Percentiles rank a stretch among this genome's conserved stretches.
These are phyloP conservation scores for Cystobasidium onofrii DNA, from an alignment of 768 basidiomycete species.

Conservation along the genomic window DNA sequence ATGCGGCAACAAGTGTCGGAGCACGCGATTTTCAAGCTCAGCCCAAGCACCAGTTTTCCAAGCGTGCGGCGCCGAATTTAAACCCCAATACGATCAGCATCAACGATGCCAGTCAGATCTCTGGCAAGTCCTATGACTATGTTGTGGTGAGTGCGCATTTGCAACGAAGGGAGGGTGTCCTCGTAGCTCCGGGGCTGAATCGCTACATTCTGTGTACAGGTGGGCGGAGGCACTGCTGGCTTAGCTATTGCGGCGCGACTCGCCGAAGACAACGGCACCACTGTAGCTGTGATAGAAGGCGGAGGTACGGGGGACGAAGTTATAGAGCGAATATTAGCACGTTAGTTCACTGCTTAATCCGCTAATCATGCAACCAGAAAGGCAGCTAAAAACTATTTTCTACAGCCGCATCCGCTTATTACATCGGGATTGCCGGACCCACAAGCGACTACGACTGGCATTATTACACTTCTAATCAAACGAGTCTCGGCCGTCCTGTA, in stretches of 20 bases:
- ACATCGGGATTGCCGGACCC: constrained; percentile 31
- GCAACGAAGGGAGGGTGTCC: neutral
- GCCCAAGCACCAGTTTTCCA: neutral
- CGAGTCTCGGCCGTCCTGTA: constrained; percentile 34
- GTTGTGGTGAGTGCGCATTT: neutral
- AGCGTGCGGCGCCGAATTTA: constrained; percentile 18
- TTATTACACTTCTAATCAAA: constrained; percentile 39
- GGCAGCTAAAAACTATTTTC: neutral
- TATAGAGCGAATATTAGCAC: constrained; percentile 34
- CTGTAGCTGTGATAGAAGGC: constrained; percentile 44
- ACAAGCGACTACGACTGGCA: constrained; percentile 41
- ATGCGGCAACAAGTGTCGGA: neutral
- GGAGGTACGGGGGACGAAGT: constrained; percentile 38
- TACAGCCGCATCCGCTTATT: constrained; percentile 28
- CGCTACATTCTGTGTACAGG: neutral
- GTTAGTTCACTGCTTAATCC: neutral
- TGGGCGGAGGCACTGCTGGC: constrained; percentile 43
- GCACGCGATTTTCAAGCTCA: neutral
- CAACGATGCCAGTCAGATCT: constrained; percentile 1
- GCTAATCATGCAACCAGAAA: neutral
- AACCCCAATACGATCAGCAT: constrained; percentile 4
- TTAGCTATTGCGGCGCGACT: constrained; percentile 45
- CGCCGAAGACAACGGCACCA: constrained; percentile 36
- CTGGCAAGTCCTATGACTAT: constrained; percentile 22
- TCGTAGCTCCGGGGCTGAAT: neutral